Percentiles rank a stretch among this genome's conserved stretches.
phyloP scores from a whole-genome alignment of 371 early-diverging fungal genomes.

The Saksenaea vasiformis region DNA sequence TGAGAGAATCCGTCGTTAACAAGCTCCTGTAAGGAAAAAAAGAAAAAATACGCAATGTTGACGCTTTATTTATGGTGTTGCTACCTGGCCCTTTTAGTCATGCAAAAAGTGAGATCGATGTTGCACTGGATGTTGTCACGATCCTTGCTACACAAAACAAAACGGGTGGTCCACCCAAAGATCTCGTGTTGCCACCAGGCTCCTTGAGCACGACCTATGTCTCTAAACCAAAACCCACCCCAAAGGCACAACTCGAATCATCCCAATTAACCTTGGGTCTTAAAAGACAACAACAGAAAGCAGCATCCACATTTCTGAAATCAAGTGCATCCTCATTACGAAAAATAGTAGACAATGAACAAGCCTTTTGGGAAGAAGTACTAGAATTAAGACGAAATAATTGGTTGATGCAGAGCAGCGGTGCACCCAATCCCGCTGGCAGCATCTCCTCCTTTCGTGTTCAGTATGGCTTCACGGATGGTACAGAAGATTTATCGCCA shows the following conservation, averaged over 20 bases:
- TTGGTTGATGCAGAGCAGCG: conserved; percentile 66
- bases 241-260: conserved; percentile 53
- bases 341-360: conserved; percentile 55
- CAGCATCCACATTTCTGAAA: conserved; percentile 61
- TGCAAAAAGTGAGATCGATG: conserved; percentile 75
- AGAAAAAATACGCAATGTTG: conserved; percentile 6
- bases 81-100: conserved; percentile 42
- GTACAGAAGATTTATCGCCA: conserved; percentile 25
- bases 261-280: conserved; percentile 67
- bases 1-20: conserved; percentile 47
- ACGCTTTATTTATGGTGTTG: no score
- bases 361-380: conserved; percentile 71
- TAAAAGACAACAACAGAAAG: conserved; percentile 68
- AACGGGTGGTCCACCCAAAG: conserved; percentile 24
- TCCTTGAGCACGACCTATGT: conserved; percentile 61
- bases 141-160: conserved; percentile 59
- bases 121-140: conserved; percentile 75
- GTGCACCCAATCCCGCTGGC: conserved; percentile 12
- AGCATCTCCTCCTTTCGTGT: conserved; percentile 37
- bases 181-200: conserved; percentile 51
- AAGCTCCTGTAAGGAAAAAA: conserved; percentile 39
- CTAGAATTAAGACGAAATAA: conserved; percentile 62
- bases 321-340: conserved; percentile 53
- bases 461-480: conserved; percentile 63
- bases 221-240: conserved; percentile 45